phyloP scores from a whole-genome alignment of 176 grass and related monocot genomes.

The Eleusine coracana region DNA sequence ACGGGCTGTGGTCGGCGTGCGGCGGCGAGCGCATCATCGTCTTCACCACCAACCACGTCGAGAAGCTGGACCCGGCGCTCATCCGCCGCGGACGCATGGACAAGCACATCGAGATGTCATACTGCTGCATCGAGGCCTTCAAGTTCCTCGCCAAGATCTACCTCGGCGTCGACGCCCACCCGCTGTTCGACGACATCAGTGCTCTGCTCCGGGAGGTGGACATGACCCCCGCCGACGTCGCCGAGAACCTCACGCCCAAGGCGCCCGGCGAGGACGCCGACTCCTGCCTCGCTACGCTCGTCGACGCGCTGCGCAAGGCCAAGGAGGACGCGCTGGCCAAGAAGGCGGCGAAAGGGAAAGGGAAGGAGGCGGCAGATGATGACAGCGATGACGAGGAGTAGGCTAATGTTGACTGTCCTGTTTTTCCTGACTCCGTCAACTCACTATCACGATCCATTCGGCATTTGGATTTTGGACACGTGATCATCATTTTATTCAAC shows the following conservation, averaged over 20 bases:
- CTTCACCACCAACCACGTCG: slow-evolving; percentile 53
- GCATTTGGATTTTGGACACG: too few species aligned
- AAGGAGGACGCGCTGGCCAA: slow-evolving; percentile 24
- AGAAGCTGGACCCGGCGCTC: slow-evolving; percentile 51
- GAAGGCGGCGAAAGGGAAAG: background rate
- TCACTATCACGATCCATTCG: too few species aligned
- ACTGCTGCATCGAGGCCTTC: slow-evolving; percentile 48
- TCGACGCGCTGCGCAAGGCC: slow-evolving; percentile 11
- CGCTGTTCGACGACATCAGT: background rate
- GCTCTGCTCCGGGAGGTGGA: slow-evolving; percentile 12
- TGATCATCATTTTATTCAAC: too few species aligned
- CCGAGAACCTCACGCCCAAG: slow-evolving; percentile 42
- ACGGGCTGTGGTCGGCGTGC: slow-evolving; percentile 58
- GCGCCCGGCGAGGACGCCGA: background rate
- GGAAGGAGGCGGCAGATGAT: background rate
- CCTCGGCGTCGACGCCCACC: slow-evolving; percentile 23
- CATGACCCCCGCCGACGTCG: slow-evolving; percentile 38
- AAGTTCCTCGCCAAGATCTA: slow-evolving; percentile 40
- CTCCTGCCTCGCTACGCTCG: slow-evolving; percentile 13
- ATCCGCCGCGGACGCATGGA: slow-evolving; percentile 56
- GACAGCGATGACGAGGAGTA: background rate
- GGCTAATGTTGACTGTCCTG: background rate
- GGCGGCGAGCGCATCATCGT: slow-evolving; percentile 48
- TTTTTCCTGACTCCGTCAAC: background rate
- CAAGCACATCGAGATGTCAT: slow-evolving; percentile 63